These are phyloP conservation scores for Ceratobasidium theobromae DNA, from an alignment of 1,284 basidiomycete species.

Conservation along the genomic window DNA sequence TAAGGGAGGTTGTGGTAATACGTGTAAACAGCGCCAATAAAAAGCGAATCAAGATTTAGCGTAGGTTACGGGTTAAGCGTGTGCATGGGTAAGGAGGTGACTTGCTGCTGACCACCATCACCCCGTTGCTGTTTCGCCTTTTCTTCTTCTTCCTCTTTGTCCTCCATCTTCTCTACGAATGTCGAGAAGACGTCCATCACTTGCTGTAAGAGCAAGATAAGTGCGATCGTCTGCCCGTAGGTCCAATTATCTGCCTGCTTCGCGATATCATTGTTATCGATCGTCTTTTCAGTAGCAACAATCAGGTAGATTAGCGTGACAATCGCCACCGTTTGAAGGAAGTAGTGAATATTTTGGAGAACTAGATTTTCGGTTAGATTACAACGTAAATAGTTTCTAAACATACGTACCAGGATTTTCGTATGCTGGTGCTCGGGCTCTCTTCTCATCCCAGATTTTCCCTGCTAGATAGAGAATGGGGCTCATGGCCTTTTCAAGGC, in stretches of 20 bases:
- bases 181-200: constrained; percentile 27
- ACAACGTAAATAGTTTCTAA: not conserved
- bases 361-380: not conserved
- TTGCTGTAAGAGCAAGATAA: constrained; percentile 25
- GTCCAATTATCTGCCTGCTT: not conserved
- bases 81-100: not conserved
- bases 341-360: not conserved
- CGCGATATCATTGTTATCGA: not conserved
- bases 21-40: no score
- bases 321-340: not conserved
- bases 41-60: no score
- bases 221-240: constrained; percentile 21
- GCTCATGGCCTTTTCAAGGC: not conserved
- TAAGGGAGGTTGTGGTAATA: no score
- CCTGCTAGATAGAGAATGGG: not conserved
- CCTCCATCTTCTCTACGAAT: not conserved
- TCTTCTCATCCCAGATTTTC: not conserved
- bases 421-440: not conserved
- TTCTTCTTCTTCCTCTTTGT: not conserved
- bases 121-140: no score
- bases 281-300: constrained; percentile 4
- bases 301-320: constrained; percentile 9
- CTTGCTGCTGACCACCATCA: not conserved
- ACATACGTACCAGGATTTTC: not conserved
- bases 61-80: not conserved